A percentile compares a stretch with the other conserved stretches of the same genome.
Evolutionary conservation across 2,329 filamentous ascomycete genomes (phyloP).

Genomic region (Ceratocystis cubensis): DNA sequence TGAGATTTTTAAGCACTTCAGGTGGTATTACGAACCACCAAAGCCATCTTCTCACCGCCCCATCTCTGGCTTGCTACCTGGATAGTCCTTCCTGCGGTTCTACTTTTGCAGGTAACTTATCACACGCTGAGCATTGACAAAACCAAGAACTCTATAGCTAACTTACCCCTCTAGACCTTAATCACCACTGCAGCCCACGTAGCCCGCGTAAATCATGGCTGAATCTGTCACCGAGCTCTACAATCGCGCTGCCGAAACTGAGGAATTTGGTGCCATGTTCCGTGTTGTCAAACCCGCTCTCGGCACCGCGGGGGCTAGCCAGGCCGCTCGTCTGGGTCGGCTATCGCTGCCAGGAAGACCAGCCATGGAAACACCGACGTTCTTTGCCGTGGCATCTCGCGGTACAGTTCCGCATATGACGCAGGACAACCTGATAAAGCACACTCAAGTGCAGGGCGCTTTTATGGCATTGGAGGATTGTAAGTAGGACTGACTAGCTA

Average conservation of each 20-base stretch:
- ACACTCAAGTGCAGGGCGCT: slow-evolving; percentile 53
- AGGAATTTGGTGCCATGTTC: slow-evolving; percentile 27
- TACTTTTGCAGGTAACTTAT: not conserved
- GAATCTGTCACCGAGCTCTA: not conserved
- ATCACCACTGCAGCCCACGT: not conserved
- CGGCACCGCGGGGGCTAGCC: slow-evolving; percentile 26
- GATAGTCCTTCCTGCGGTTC: not conserved
- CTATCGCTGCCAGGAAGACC: slow-evolving; percentile 50
- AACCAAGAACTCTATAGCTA: slow-evolving; percentile 1
- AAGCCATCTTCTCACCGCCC: not conserved
- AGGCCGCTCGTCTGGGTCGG: slow-evolving; percentile 52
- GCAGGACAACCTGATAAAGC: slow-evolving; percentile 62
- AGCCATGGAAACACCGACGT: slow-evolving; percentile 70
- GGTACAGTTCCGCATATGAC: slow-evolving; percentile 79
- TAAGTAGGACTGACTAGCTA: slow-evolving; percentile 35
- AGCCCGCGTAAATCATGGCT: not conserved
- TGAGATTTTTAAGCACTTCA: not conserved
- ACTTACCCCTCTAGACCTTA: not conserved
- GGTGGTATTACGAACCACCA: not conserved
- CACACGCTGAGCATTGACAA: not conserved
- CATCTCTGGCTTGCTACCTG: not conserved
- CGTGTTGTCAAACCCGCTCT: slow-evolving; percentile 35
- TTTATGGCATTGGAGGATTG: slow-evolving; percentile 89
- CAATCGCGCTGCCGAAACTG: not conserved
- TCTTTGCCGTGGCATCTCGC: slow-evolving; percentile 66